Evolutionary conservation across 352 stramenopile species (phyloP), one percentile per base, ranked within the genome.

Genomic region (Plasmopara viticola): DNA sequence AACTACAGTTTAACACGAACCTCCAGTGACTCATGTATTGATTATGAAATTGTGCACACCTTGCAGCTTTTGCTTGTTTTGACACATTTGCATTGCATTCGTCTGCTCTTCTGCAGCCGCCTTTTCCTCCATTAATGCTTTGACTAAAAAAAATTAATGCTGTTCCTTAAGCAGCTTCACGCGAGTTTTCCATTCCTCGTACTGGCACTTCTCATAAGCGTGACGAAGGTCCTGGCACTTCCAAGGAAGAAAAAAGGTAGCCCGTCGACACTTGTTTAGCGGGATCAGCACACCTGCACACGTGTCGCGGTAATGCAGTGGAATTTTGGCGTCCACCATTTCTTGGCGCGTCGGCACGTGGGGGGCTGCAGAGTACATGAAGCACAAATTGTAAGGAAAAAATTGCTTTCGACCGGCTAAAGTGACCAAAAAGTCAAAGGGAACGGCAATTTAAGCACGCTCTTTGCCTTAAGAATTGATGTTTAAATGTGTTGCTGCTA

Each of bases 161-260:
- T 67, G 65, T 58, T 87, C 78, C 65, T 93, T 93, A 31, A 93
- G 66, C 47, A 90, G 78, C 53, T 84, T 70, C 39, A 87, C 78
- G 37, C 83, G 79, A 58, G 87, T 90, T 74, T 93, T 90, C 83
- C 83, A 80, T 62, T 97, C 88, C 58, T 94, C 86, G 72, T 99
- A 98, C 81, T 98, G 83, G 76, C 96, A 99, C 73, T 98, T 97
- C 74, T 99, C 96, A 72, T 98, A 99, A 29, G 90, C 96, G 75
- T 99, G 96, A 68, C 94, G 89, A 70, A 98, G 71, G 67, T 99
- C 93, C 66, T 90, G 80, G 73, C 96, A 99, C 69, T 98, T 90
- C 74, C 91, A 97, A 45, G 94, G 94, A 58, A 96, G 74, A 67
- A 90, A 98, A 46, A 89, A 85, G 39, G 90, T 98, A 53, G 96